Conservation (phyloP, 148 eudicot genomes). For the Gaultheria prostrata region DNA sequence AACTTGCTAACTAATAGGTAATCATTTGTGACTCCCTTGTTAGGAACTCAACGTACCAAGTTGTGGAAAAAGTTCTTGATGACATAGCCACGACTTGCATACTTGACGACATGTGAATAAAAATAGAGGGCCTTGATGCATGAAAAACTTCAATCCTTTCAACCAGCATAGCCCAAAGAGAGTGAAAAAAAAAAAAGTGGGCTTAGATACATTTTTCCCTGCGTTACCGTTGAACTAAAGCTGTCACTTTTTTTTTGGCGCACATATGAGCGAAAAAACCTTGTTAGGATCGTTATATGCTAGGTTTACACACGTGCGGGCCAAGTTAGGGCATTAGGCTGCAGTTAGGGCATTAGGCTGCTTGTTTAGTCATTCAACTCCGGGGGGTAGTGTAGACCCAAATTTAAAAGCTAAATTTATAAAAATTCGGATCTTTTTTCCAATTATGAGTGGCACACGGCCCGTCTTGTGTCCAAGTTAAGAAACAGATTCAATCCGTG, state of each 20-base stretch:
- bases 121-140: neutral
- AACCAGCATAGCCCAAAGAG: neutral
- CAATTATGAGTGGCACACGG: neutral
- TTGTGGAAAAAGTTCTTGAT: neutral
- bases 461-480: neutral
- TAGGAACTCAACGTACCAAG: neutral
- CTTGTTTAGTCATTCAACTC: neutral
- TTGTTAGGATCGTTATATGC: neutral
- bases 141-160: neutral
- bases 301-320: neutral
- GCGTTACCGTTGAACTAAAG: neutral
- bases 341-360: neutral
- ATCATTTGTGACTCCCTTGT: neutral
- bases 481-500: neutral
- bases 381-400: neutral
- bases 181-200: neutral
- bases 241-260: neutral
- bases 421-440: neutral
- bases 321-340: neutral
- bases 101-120: neutral
- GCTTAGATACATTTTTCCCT: neutral
- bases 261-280: neutral
- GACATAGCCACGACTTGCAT: neutral
- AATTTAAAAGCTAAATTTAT: neutral
- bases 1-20: neutral